These are phyloP conservation scores for Boletus bicolor DNA, from an alignment of 768 basidiomycete species.

Conservation along the genomic window DNA sequence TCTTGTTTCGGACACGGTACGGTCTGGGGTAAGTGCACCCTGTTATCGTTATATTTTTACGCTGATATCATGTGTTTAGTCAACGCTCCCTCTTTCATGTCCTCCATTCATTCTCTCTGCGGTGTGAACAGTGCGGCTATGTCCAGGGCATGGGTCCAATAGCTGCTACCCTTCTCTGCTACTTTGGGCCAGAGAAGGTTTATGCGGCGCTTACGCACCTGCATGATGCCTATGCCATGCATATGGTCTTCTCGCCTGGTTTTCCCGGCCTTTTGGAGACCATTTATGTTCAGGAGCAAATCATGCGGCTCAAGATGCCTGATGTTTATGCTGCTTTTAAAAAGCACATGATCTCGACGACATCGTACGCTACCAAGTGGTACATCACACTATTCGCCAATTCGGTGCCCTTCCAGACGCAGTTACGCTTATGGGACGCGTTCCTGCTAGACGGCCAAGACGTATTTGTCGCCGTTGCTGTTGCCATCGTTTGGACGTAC, in stretches of 20 bases:
- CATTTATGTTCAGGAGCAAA: slow-evolving; percentile 93
- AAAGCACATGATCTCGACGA: slow-evolving; percentile 87
- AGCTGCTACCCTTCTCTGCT: slow-evolving; percentile 90
- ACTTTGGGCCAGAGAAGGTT: slow-evolving; percentile 86
- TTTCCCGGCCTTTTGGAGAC: slow-evolving; percentile 94
- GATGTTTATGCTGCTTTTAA: slow-evolving; percentile 83
- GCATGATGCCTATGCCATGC: slow-evolving; percentile 86
- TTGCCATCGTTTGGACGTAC: slow-evolving; percentile 90
- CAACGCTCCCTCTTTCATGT: slow-evolving; percentile 96
- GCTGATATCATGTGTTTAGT: slow-evolving; percentile 38
- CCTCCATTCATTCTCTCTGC: slow-evolving; percentile 84
- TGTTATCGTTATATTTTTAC: not conserved
- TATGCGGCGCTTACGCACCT: slow-evolving; percentile 84
- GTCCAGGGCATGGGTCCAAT: slow-evolving; percentile 99
- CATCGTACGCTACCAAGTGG: slow-evolving; percentile 98
- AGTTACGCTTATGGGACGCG: slow-evolving; percentile 92
- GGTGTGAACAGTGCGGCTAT: slow-evolving; percentile 87
- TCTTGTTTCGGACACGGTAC: slow-evolving; percentile 93
- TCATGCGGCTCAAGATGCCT: slow-evolving; percentile 86
- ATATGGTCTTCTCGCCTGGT: slow-evolving; percentile 85
- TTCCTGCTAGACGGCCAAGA: slow-evolving; percentile 90
- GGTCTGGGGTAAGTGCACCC: slow-evolving; percentile 77
- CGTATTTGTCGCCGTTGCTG: slow-evolving; percentile 76
- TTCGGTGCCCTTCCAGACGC: slow-evolving; percentile 92
- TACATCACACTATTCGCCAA: slow-evolving; percentile 98